phyloP scores from a whole-genome alignment of 306 rosid species.

The Glycine latifolia region DNA sequence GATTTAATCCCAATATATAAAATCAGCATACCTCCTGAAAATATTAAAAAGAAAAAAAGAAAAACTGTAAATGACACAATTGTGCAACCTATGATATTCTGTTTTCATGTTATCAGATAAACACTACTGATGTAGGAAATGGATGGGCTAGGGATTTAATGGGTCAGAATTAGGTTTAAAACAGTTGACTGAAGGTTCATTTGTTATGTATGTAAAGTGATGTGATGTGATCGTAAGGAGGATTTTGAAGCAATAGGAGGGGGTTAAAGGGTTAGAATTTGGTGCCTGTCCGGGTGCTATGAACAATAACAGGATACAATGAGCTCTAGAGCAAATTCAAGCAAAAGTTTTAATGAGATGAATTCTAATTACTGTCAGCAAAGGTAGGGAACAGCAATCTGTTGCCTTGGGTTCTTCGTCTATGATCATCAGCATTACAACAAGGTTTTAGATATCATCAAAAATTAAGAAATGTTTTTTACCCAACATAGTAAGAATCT shows the following conservation, averaged over 20 bases:
- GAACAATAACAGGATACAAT: not conserved
- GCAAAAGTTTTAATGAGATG: not conserved
- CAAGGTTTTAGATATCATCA: not conserved
- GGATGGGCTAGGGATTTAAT: not conserved
- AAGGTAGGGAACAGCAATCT: not conserved
- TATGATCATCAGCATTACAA: constrained; percentile 18
- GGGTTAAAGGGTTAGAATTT: not conserved
- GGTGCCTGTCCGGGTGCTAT: not conserved
- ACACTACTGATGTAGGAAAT: not conserved
- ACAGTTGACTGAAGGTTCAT: not conserved
- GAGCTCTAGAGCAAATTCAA: constrained; percentile 8
- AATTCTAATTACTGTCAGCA: not conserved
- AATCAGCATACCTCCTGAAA: constrained; percentile 32
- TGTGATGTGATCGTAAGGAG: not conserved
- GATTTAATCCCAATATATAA: constrained; percentile 33
- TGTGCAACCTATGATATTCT: not conserved
- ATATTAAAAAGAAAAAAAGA: not conserved
- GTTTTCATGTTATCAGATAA: not conserved
- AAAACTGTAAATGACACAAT: constrained; percentile 4
- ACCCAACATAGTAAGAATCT: not conserved
- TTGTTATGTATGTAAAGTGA: not conserved
- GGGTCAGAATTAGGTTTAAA: constrained; percentile 2
- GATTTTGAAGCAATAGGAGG: not conserved
- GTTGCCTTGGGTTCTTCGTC: constrained; percentile 3
- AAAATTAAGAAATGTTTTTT: not conserved